Evolutionary conservation across 2,329 filamentous ascomycete genomes (phyloP).

Genomic region (Diaporthe nobilis): DNA sequence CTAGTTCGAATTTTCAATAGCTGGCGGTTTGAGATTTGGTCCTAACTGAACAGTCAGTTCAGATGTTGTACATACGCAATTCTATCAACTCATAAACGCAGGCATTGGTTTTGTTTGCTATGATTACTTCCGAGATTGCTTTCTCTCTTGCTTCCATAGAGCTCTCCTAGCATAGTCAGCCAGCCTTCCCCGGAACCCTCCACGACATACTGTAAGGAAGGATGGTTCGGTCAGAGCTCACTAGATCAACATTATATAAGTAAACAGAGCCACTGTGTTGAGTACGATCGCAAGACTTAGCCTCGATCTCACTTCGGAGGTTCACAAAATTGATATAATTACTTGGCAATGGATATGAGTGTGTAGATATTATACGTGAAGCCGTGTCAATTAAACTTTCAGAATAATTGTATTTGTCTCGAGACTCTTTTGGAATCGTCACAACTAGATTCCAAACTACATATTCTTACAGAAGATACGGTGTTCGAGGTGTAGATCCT

Average conservation of each 20-base stretch:
- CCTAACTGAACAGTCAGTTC: not conserved
- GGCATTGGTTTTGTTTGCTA: not conserved
- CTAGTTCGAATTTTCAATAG: not conserved
- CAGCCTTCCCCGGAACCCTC: not conserved
- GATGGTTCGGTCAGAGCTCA: no score
- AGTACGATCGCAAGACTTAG: no score
- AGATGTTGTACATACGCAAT: not conserved
- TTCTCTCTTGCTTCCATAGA: not conserved
- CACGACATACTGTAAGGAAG: not conserved
- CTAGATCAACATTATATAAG: no score
- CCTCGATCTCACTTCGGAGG: no score
- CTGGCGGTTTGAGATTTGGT: not conserved
- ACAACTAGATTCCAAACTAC: no score
- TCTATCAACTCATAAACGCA: not conserved
- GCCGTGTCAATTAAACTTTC: no score
- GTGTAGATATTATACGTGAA: no score
- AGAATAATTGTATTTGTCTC: not conserved
- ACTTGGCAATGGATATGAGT: no score
- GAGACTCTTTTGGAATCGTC: not conserved
- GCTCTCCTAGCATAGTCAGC: not conserved
- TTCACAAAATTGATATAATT: no score
- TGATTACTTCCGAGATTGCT: not conserved
- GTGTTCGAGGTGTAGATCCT: not conserved
- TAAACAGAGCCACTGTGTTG: no score
- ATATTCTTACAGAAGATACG: not conserved